phyloP scores from a whole-genome alignment of 2,329 filamentous ascomycete genomes.

The Penicillium polonicum region DNA sequence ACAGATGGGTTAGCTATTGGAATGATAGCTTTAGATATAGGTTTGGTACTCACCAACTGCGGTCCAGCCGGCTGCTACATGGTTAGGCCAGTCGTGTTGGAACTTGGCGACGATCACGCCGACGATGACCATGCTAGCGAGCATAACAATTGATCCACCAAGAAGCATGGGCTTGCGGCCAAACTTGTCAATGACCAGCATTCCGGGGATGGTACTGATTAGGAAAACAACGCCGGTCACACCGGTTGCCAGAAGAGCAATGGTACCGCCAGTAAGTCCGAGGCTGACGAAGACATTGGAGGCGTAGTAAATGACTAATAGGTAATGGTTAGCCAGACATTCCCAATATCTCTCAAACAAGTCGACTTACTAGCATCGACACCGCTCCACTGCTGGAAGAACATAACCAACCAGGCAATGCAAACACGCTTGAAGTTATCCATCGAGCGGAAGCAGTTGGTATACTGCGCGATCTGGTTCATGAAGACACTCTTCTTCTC shows the following conservation, averaged over 20 bases:
- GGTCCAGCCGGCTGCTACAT: constrained; percentile 29
- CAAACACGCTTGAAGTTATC: constrained; percentile 53
- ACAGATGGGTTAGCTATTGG: background rate
- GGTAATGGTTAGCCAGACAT: constrained; percentile 19
- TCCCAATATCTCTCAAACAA: constrained; percentile 1
- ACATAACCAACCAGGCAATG: constrained; percentile 49
- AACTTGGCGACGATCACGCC: constrained; percentile 31
- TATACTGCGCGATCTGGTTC: constrained; percentile 53
- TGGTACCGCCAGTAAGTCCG: constrained; percentile 34
- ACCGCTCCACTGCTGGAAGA: constrained; percentile 50
- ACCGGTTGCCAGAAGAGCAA: constrained; percentile 36
- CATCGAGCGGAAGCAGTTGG: constrained; percentile 48
- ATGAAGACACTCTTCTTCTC: constrained; percentile 44
- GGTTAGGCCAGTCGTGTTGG: constrained; percentile 28
- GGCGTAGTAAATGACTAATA: constrained; percentile 44
- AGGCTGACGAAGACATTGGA: constrained; percentile 39
- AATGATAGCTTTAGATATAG: background rate
- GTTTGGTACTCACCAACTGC: constrained; percentile 22
- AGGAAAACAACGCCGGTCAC: constrained; percentile 37
- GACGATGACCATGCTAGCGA: constrained; percentile 26
- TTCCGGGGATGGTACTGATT: constrained; percentile 32
- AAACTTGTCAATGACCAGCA: constrained; percentile 32
- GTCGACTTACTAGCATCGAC: constrained; percentile 39
- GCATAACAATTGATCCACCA: constrained; percentile 26
- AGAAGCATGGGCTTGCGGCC: constrained; percentile 33